phyloP scores from a whole-genome alignment of 352 stramenopile species.

The Phytophthora ramorum region DNA sequence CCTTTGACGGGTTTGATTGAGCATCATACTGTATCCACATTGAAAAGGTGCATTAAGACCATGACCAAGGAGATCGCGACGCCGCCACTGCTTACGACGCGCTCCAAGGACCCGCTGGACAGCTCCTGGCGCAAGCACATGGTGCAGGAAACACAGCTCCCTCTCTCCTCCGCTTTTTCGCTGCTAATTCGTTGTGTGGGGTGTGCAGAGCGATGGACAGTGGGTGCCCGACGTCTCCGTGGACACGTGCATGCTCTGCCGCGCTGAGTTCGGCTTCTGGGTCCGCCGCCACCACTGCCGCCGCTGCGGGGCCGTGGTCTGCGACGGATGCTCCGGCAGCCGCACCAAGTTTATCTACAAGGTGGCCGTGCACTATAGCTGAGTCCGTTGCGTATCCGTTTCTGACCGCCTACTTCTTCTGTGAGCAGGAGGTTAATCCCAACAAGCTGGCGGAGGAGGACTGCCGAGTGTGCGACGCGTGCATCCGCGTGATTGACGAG shows the following conservation, averaged over 20 bases:
- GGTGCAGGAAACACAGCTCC: slow-evolving; percentile 34
- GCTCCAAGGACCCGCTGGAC: slow-evolving; percentile 84
- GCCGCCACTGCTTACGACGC: slow-evolving; percentile 70
- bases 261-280: slow-evolving; percentile 85
- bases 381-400: neutral
- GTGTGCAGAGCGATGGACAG: slow-evolving; percentile 72
- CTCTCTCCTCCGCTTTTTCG: neutral
- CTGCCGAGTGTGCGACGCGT: slow-evolving; percentile 80
- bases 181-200: slow-evolving; percentile 9
- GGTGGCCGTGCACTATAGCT: slow-evolving; percentile 25
- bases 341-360: slow-evolving; percentile 90
- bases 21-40: slow-evolving; percentile 2
- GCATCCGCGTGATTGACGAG: slow-evolving; percentile 86
- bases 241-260: slow-evolving; percentile 84
- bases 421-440: slow-evolving; percentile 63
- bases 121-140: slow-evolving; percentile 90
- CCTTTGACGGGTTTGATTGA: neutral
- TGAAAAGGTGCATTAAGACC: slow-evolving; percentile 34
- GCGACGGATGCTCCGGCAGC: slow-evolving; percentile 77
- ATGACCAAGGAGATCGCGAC: slow-evolving; percentile 37
- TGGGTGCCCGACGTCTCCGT: slow-evolving; percentile 88
- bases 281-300: slow-evolving; percentile 90
- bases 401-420: neutral
- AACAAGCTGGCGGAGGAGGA: slow-evolving; percentile 71
- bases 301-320: slow-evolving; percentile 85